Conservation (phyloP, 2,329 filamentous ascomycete genomes). For the Arthrobotrys conoides region DNA sequence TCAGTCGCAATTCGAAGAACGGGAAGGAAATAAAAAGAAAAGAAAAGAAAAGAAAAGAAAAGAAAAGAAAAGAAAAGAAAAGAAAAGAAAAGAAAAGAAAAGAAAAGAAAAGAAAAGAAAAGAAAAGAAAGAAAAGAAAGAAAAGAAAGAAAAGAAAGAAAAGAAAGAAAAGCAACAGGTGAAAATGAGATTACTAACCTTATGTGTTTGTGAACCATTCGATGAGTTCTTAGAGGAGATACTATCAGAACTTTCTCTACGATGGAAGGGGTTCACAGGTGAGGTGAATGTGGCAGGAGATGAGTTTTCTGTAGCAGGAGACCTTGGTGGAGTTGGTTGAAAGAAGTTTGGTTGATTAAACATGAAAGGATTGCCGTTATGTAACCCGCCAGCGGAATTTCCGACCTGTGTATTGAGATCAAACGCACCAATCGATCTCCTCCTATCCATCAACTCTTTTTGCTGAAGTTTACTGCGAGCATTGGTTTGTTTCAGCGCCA, state of each 20-base stretch:
- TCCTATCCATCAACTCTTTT: slow-evolving; percentile 62
- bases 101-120: background rate
- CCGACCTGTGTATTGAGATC: slow-evolving; percentile 58
- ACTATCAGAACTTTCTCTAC: slow-evolving; percentile 54
- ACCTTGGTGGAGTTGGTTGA: slow-evolving; percentile 55
- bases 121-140: too few species aligned
- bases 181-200: slow-evolving; percentile 17
- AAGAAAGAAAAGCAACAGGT: too few species aligned
- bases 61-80: too few species aligned
- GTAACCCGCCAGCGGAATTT: slow-evolving; percentile 54
- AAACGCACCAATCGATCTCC: slow-evolving; percentile 64
- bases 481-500: slow-evolving; percentile 40
- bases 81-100: too few species aligned
- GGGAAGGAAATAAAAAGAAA: background rate
- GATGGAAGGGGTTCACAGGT: slow-evolving; percentile 47
- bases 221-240: slow-evolving; percentile 56
- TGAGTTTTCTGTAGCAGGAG: slow-evolving; percentile 52
- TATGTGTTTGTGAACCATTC: slow-evolving; percentile 49
- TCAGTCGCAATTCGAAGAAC: slow-evolving; percentile 4
- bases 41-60: background rate
- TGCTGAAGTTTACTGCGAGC: slow-evolving; percentile 49
- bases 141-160: background rate
- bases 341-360: slow-evolving; percentile 59
- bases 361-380: slow-evolving; percentile 59
- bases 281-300: slow-evolving; percentile 56